Evolutionary conservation across 2,329 filamentous ascomycete genomes (phyloP).

Genomic region (Moelleriella libera): DNA sequence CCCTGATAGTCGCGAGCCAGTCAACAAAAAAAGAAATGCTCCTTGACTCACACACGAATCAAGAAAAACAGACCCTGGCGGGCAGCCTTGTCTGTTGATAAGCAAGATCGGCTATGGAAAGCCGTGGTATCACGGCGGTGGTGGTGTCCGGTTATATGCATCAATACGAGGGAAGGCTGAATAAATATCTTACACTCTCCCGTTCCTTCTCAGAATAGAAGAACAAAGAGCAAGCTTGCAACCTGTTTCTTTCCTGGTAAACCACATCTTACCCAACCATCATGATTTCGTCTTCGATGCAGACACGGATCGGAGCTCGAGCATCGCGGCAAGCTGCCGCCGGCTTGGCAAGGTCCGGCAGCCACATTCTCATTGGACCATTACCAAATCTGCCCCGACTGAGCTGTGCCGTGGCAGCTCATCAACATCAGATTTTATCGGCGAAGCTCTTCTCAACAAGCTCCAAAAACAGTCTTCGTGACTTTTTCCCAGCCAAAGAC

Average conservation of each 20-base stretch:
- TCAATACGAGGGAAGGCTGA: neutral
- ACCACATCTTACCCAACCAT: neutral
- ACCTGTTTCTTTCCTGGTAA: no score
- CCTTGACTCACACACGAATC: neutral
- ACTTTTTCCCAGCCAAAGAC: constrained; percentile 49
- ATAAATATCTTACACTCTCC: neutral
- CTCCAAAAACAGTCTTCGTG: constrained; percentile 27
- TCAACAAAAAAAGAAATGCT: neutral
- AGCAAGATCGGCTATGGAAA: neutral
- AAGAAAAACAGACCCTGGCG: no score
- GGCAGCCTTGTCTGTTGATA: neutral
- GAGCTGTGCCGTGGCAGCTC: neutral
- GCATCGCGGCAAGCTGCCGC: neutral
- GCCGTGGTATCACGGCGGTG: no score
- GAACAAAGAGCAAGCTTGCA: no score
- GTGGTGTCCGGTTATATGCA: neutral
- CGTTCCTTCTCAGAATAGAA: no score
- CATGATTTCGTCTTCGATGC: neutral
- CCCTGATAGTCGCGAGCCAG: neutral
- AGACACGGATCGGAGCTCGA: neutral
- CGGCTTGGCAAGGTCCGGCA: neutral
- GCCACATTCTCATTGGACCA: neutral
- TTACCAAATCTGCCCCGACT: neutral
- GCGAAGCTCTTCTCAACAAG: constrained; percentile 35
- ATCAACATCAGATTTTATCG: neutral